Base-by-base conservation (phyloP, 2,329 filamentous ascomycete species). In the Claviceps quebecensis region DNA sequence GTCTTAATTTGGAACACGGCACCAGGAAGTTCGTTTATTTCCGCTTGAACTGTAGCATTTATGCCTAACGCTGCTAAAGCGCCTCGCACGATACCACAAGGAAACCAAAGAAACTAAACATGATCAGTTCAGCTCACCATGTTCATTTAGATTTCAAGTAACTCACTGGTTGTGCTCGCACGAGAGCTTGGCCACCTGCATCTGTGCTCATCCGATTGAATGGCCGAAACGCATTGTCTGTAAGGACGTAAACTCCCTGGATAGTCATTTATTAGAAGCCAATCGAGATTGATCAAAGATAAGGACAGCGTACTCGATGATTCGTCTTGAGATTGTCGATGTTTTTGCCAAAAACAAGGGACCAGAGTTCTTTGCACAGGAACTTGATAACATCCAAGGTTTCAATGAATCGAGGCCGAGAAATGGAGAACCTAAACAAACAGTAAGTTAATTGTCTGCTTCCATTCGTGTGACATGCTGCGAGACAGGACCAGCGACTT, bases 291-390 rank as follows among this genome's bases (percentile, higher is more conserved):
- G 17, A 13, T 5, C 6, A 36, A 44, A 37, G 14, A 6, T 26
- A 37, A 36, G 39, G 23, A n/a, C 41, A 37, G 36, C 74, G 17
- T 71, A 88, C 85, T 60, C 93, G 76, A 66, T 98, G 93, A 64
- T 98, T 98, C 8, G 93, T 98, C 71, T 98, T 98, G 46, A 98
- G 76, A 65, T 98, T 98, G 69, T 98, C 93, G 63, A 98, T 87
- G 67, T 97, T 94, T 70, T 98, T 98, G 65, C 87, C 79, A 68
- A 96, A 98, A 16, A 96, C 80, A 19, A 97, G 75, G 37, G 82
- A 89, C 93, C 93, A 98, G 45, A 98, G 76, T 67, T 98, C 93
- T 72, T 98, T 98, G 78, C 93, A 98, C 48, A 98, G 75, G 63
- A 98, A 97, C 67, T 98, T 98, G 66, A 98, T 98, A 48, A 90